Evolutionary conservation across 2,329 filamentous ascomycete genomes (phyloP).

Genomic region (Fusarium liriodendri): DNA sequence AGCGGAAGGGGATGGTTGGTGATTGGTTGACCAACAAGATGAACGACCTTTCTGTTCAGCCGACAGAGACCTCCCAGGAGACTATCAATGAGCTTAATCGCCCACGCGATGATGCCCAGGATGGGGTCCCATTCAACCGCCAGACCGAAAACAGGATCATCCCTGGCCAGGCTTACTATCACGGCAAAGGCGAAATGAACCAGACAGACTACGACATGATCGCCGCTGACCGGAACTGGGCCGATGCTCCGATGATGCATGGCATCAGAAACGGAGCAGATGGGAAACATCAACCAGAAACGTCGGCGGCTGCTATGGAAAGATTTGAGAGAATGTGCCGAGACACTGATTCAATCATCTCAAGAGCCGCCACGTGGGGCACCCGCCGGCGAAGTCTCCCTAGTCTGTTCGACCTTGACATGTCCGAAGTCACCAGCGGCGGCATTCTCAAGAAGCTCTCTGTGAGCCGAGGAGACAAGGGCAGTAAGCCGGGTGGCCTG

Average conservation of each 20-base stretch:
- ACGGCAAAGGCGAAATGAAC: slow-evolving; percentile 55
- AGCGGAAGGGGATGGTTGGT: slow-evolving; percentile 62
- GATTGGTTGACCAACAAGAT: slow-evolving; percentile 59
- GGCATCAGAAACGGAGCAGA: slow-evolving; percentile 52
- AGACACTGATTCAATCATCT: slow-evolving; percentile 69
- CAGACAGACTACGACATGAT: slow-evolving; percentile 63
- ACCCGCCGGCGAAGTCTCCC: slow-evolving; percentile 75
- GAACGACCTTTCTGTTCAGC: slow-evolving; percentile 41
- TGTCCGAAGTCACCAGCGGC: slow-evolving; percentile 65
- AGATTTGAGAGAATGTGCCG: slow-evolving; percentile 62
- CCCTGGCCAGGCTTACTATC: slow-evolving; percentile 63
- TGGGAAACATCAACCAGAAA: slow-evolving; percentile 58
- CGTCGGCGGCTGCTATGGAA: slow-evolving; percentile 65
- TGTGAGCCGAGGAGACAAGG: slow-evolving; percentile 59
- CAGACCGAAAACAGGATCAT: slow-evolving; percentile 63
- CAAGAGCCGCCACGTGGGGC: slow-evolving; percentile 75
- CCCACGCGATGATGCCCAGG: slow-evolving; percentile 45
- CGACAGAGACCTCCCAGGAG: slow-evolving; percentile 38
- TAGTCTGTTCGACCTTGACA: slow-evolving; percentile 65
- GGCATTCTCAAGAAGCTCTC: slow-evolving; percentile 73
- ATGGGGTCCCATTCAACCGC: slow-evolving; percentile 58
- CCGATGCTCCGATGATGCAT: slow-evolving; percentile 59
- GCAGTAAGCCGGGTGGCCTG: slow-evolving; percentile 59
- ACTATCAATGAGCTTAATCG: slow-evolving; percentile 38
- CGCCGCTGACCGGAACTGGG: slow-evolving; percentile 60